A percentile compares a stretch with the other conserved stretches of the same genome.
Conservation (phyloP, 495 filamentous ascomycete species). For the Letharia lupina region DNA sequence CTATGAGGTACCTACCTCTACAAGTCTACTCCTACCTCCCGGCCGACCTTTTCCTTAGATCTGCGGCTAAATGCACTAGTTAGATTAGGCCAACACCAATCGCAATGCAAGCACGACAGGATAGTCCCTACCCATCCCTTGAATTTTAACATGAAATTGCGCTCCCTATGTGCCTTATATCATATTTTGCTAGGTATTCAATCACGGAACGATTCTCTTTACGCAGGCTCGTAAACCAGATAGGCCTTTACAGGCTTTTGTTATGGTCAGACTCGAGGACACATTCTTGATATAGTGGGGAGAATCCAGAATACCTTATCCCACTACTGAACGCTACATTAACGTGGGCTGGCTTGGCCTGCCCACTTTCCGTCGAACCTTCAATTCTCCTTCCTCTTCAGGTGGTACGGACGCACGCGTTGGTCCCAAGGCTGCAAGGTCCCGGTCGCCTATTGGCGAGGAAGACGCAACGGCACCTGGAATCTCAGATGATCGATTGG, state of each 20-base stretch:
- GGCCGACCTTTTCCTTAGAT: constrained; percentile 4
- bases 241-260: no score
- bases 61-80: constrained; percentile 5
- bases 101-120: not conserved
- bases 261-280: not conserved
- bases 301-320: not conserved
- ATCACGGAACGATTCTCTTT: no score
- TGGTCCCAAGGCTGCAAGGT: not conserved
- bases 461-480: not conserved
- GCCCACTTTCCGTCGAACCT: not conserved
- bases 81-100: constrained; percentile 7
- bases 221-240: no score
- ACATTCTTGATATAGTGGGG: not conserved
- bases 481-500: not conserved
- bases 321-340: not conserved
- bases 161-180: not conserved
- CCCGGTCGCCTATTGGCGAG: not conserved
- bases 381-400: constrained; percentile 2
- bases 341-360: constrained; percentile 4
- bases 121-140: no score
- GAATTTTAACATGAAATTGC: constrained; percentile 1
- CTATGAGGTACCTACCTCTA: no score
- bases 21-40: no score
- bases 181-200: no score
- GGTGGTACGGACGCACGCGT: not conserved